Percentiles rank a stretch among this genome's conserved stretches.
Conservation (phyloP, 2,329 filamentous ascomycete genomes). For the Colletotrichum sublineola region DNA sequence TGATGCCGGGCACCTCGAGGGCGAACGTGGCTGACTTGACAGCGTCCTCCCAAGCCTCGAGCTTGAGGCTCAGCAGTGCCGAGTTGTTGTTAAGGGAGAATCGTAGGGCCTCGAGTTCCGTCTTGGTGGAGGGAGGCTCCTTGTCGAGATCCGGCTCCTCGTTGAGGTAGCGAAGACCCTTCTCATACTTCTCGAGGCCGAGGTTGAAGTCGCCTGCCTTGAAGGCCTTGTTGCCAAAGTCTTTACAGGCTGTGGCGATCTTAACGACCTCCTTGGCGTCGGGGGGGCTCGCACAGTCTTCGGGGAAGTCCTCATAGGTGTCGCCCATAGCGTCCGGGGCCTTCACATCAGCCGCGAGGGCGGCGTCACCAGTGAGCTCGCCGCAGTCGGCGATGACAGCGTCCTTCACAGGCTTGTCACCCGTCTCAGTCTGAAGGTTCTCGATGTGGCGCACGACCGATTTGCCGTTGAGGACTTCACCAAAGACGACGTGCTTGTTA, state of each 20-base stretch:
- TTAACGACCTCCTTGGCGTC: constrained; percentile 77
- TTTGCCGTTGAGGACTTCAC: constrained; percentile 93
- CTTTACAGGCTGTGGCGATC: constrained; percentile 89
- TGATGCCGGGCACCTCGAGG: constrained; percentile 74
- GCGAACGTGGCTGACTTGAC: constrained; percentile 79
- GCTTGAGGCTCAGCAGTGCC: constrained; percentile 87
- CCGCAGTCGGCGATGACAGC: constrained; percentile 87
- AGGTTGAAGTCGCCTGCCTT: constrained; percentile 79
- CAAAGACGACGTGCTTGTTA: constrained; percentile 97
- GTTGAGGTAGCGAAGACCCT: constrained; percentile 89
- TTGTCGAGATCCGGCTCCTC: constrained; percentile 83
- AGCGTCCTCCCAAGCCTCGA: constrained; percentile 78
- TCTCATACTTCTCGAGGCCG: constrained; percentile 93
- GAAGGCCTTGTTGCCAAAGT: constrained; percentile 92
- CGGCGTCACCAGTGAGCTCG: constrained; percentile 80
- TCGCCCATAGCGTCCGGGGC: constrained; percentile 86
- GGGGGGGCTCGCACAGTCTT: constrained; percentile 78
- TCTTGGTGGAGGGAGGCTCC: constrained; percentile 76
- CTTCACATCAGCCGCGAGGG: constrained; percentile 76
- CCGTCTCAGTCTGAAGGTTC: constrained; percentile 78
- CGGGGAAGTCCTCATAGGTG: constrained; percentile 94
- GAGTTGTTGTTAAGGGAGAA: constrained; percentile 91
- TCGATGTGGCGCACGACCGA: constrained; percentile 91
- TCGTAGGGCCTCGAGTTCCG: constrained; percentile 76
- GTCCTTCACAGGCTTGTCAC: constrained; percentile 83